Evolutionary conservation across 257 asterid genomes (phyloP).

Genomic region (Solanum phureja): DNA sequence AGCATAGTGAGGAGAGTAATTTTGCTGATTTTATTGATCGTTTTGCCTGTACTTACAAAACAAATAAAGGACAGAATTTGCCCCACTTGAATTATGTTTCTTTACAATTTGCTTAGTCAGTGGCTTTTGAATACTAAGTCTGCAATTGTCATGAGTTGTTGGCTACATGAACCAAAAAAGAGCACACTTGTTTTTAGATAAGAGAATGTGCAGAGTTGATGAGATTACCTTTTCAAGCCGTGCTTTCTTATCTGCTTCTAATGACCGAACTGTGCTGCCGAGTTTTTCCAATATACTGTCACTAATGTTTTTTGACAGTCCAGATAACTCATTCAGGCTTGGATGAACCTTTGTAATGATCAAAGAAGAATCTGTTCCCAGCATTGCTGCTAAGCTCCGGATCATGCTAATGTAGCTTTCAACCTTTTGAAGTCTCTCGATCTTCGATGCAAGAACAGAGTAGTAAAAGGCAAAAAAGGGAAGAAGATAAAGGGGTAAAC

Average conservation of each 20-base stretch:
- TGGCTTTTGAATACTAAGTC: not conserved
- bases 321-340: slow-evolving; percentile 86
- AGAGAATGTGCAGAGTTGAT: not conserved
- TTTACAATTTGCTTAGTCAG: not conserved
- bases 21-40: not conserved
- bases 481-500: not conserved
- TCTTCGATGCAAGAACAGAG: slow-evolving; percentile 27
- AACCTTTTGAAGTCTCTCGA: slow-evolving; percentile 79
- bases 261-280: slow-evolving; percentile 58
- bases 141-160: not conserved
- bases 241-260: slow-evolving; percentile 68
- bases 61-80: not conserved
- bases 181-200: not conserved
- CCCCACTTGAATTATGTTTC: not conserved
- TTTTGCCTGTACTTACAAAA: not conserved
- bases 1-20: not conserved
- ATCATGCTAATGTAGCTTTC: slow-evolving; percentile 64
- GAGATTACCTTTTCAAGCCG: slow-evolving; percentile 64
- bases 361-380: slow-evolving; percentile 88
- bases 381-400: slow-evolving; percentile 49
- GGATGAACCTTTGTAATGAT: slow-evolving; percentile 96
- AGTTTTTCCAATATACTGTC: slow-evolving; percentile 67
- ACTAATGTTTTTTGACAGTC: slow-evolving; percentile 85
- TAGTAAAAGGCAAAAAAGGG: not conserved
- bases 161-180: not conserved